Conservation (phyloP, 306 rosid genomes). For the Parietaria judaica region DNA sequence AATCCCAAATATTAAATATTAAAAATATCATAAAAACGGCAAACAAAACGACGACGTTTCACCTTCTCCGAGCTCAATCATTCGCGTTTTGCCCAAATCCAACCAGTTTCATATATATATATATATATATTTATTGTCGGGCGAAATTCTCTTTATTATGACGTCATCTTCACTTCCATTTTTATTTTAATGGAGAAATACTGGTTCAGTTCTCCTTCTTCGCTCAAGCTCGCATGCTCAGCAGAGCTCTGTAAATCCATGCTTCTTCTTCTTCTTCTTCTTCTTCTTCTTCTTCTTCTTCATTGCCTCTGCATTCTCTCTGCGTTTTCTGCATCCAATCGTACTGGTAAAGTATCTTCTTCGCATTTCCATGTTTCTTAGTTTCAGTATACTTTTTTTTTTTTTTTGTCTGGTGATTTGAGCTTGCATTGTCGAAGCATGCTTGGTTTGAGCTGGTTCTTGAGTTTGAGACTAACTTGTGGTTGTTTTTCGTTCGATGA, state of each 20-base stretch:
- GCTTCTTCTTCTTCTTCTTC: not conserved
- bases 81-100: constrained; percentile 1
- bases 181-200: constrained; percentile 15
- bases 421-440: constrained; percentile 32
- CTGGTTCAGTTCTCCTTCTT: constrained; percentile 23
- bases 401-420: constrained; percentile 8
- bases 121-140: too few species aligned
- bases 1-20: not conserved
- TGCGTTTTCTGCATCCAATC: constrained; percentile 14
- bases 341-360: constrained; percentile 14
- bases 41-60: constrained; percentile 31
- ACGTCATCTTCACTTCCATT: constrained; percentile 14
- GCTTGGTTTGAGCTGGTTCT: constrained; percentile 19
- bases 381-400: constrained; percentile 6
- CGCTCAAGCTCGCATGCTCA: constrained; percentile 4
- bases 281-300: constrained; percentile 2
- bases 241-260: not conserved
- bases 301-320: constrained; percentile 22
- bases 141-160: constrained; percentile 3
- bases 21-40: not conserved
- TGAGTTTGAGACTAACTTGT: not conserved
- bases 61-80: not conserved
- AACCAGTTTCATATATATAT: not conserved
- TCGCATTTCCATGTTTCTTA: not conserved
- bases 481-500: constrained; percentile 6